Conservation (phyloP, 257 asterid genomes). For the Vinca minor region DNA sequence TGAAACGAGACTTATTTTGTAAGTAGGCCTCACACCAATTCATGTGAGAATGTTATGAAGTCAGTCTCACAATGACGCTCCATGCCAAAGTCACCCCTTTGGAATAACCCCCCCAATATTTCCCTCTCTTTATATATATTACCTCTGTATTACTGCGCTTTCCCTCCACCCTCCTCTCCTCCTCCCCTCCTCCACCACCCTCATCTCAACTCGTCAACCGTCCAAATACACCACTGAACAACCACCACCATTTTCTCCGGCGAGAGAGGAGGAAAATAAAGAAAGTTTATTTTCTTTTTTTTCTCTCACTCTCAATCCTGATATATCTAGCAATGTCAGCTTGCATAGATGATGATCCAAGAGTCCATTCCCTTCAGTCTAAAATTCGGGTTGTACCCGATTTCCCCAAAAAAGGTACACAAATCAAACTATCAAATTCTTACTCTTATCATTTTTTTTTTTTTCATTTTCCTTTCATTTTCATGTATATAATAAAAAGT, state of each 20-base stretch:
- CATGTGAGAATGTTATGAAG: no score
- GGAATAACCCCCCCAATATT: no score
- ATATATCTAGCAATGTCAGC: constrained; percentile 47
- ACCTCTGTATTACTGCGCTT: neutral
- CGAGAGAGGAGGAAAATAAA: neutral
- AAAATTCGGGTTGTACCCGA: constrained; percentile 74
- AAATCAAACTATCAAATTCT: no score
- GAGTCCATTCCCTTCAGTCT: constrained; percentile 63
- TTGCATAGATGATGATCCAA: constrained; percentile 53
- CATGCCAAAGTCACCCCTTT: no score
- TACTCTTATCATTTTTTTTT: no score
- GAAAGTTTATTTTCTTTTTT: neutral
- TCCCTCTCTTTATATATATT: constrained; percentile 14
- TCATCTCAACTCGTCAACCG: neutral
- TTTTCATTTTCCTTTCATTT: neutral
- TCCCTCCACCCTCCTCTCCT: constrained; percentile 6
- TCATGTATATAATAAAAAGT: neutral
- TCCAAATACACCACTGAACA: neutral
- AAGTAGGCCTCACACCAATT: no score
- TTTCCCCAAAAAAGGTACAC: constrained; percentile 66
- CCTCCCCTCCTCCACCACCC: no score
- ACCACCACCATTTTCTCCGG: neutral
- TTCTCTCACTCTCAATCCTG: constrained; percentile 1
- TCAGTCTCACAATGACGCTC: no score
- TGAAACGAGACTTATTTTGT: no score